These are phyloP conservation scores for Xylaria intraflava DNA, from an alignment of 495 filamentous ascomycete species.

Conservation along the genomic window DNA sequence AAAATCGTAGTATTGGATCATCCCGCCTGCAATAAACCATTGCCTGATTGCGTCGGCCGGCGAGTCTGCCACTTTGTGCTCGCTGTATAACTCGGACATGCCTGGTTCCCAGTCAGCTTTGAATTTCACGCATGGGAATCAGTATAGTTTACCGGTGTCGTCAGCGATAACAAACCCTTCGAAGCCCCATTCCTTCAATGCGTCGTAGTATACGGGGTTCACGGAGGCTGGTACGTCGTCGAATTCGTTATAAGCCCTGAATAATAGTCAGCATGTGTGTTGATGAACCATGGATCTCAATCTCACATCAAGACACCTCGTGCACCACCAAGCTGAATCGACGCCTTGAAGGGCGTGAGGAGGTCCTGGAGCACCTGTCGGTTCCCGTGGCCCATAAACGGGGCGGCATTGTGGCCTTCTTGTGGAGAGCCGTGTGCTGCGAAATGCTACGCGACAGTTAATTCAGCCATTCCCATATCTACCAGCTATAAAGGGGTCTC, in stretches of 20 bases:
- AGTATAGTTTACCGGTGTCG: slow-evolving; percentile 27
- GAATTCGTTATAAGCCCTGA: slow-evolving; percentile 34
- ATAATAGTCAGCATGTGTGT: neutral
- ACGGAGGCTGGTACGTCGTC: slow-evolving; percentile 33
- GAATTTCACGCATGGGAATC: neutral
- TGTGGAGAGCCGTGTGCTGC: slow-evolving; percentile 34
- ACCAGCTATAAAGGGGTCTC: neutral
- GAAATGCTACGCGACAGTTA: slow-evolving; percentile 28
- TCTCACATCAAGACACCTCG: slow-evolving; percentile 37
- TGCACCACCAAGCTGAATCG: slow-evolving; percentile 33
- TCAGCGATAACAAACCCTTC: slow-evolving; percentile 36
- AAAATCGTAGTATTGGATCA: slow-evolving; percentile 31
- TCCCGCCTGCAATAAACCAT: slow-evolving; percentile 35
- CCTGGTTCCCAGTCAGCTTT: slow-evolving; percentile 9
- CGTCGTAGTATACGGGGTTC: slow-evolving; percentile 30
- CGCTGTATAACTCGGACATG: slow-evolving; percentile 22
- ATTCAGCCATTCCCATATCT: neutral
- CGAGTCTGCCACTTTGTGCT: slow-evolving; percentile 26
- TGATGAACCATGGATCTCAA: neutral
- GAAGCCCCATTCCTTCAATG: slow-evolving; percentile 33
- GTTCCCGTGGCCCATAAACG: slow-evolving; percentile 32
- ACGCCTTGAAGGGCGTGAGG: slow-evolving; percentile 34
- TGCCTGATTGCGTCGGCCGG: slow-evolving; percentile 31
- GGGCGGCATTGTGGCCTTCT: slow-evolving; percentile 33
- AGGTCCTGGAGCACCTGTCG: slow-evolving; percentile 35